These are phyloP conservation scores for Linnemannia exigua DNA, from an alignment of 192 early-diverging fungal genomes.

Conservation along the genomic window DNA sequence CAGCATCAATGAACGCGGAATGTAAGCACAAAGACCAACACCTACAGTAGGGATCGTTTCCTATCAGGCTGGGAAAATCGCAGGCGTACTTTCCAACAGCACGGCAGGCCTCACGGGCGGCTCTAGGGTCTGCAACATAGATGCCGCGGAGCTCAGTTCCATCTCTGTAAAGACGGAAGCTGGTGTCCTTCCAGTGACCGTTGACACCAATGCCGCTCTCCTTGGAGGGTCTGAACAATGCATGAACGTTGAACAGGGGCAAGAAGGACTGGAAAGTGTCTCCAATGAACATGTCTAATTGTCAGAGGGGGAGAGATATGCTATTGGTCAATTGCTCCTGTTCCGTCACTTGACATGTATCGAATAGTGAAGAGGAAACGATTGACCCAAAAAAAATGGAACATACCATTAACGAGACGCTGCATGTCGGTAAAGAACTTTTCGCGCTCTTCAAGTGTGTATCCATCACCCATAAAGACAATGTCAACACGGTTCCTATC, in stretches of 20 bases:
- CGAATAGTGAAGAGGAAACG: neutral
- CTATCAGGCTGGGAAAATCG: slow-evolving; percentile 73
- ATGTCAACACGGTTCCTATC: slow-evolving; percentile 69
- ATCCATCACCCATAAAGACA: slow-evolving; percentile 78
- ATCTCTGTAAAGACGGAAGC: slow-evolving; percentile 73
- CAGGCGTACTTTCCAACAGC: slow-evolving; percentile 65
- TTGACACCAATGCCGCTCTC: slow-evolving; percentile 69
- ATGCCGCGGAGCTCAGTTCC: slow-evolving; percentile 75
- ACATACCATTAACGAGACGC: slow-evolving; percentile 59
- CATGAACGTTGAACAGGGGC: slow-evolving; percentile 74
- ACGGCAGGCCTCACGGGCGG: slow-evolving; percentile 65
- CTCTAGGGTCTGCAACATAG: slow-evolving; percentile 63
- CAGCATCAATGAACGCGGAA: neutral
- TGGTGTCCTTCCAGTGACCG: slow-evolving; percentile 65
- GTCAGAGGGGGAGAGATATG: neutral
- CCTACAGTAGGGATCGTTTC: slow-evolving; percentile 68
- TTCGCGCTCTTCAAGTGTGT: slow-evolving; percentile 61
- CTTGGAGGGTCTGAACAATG: slow-evolving; percentile 61
- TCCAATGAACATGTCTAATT: slow-evolving; percentile 68
- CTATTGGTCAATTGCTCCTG: neutral
- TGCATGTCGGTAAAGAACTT: slow-evolving; percentile 69
- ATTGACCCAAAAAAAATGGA: neutral
- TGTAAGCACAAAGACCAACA: too few relatives aligned
- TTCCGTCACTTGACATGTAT: neutral
- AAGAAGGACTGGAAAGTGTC: slow-evolving; percentile 66